These are phyloP conservation scores for Aspergillus incahuasiensis DNA, from an alignment of 495 filamentous ascomycete genomes.

Conservation along the genomic window DNA sequence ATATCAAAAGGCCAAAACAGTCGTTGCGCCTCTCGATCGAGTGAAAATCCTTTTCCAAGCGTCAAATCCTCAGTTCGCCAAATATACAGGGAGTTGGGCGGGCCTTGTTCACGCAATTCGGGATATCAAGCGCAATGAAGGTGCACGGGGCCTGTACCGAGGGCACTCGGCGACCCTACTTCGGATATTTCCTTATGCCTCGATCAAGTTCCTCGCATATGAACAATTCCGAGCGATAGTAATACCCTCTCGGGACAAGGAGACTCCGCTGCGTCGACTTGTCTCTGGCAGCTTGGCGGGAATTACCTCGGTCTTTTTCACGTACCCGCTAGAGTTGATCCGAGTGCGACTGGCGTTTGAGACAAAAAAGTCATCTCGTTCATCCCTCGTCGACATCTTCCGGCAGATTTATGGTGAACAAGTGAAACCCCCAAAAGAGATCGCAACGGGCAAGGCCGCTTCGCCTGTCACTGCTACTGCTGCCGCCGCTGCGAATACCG, in stretches of 20 bases:
- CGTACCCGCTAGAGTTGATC: constrained; percentile 90
- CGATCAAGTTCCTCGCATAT: constrained; percentile 96
- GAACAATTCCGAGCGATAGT: constrained; percentile 81
- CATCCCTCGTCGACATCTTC: constrained; percentile 67
- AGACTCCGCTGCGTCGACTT: constrained; percentile 75
- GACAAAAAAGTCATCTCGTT: constrained; percentile 63
- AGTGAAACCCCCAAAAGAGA: constrained; percentile 26
- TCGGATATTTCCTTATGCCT: constrained; percentile 95
- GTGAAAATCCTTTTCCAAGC: constrained; percentile 99
- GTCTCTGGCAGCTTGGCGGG: constrained; percentile 77
- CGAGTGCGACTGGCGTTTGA: constrained; percentile 92
- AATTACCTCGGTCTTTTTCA: constrained; percentile 86
- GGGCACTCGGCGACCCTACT: constrained; percentile 92
- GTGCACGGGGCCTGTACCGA: constrained; percentile 72
- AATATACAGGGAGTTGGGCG: constrained; percentile 83
- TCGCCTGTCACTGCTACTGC: constrained; percentile 25
- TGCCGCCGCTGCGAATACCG: constrained; percentile 31
- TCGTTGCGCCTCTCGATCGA: constrained; percentile 92
- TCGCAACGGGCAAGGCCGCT: constrained; percentile 6
- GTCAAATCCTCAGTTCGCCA: constrained; percentile 85
- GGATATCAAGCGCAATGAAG: constrained; percentile 75
- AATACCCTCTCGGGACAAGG: constrained; percentile 64
- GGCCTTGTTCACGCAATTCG: constrained; percentile 72
- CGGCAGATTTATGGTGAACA: constrained; percentile 79
- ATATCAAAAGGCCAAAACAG: constrained; percentile 94